Percentiles rank a stretch among this genome's conserved stretches.
Conservation (phyloP, 495 filamentous ascomycete genomes). For the Clohesyomyces aquaticus region DNA sequence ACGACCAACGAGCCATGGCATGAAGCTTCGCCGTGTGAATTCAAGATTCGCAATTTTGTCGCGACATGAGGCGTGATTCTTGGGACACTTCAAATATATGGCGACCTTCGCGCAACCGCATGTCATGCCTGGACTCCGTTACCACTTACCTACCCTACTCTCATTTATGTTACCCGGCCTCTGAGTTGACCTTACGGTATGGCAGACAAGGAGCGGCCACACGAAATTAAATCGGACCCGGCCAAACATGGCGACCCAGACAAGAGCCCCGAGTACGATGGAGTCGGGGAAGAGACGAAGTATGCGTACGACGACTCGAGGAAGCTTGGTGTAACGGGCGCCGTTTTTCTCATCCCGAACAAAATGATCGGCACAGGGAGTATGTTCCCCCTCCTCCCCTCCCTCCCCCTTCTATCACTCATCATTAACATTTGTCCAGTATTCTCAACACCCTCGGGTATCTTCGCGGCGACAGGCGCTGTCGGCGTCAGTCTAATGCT, state of each 20-base stretch:
- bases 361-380: constrained; percentile 64
- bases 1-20: background rate
- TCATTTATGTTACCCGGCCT: background rate
- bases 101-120: too few species aligned
- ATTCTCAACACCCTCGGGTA: constrained; percentile 57
- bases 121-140: background rate
- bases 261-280: background rate
- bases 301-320: constrained; percentile 51
- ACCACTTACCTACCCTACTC: too few species aligned
- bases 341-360: constrained; percentile 60
- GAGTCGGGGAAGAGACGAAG: constrained; percentile 48
- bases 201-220: background rate
- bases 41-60: background rate
- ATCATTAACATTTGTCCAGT: too few species aligned
- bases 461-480: constrained; percentile 55
- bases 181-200: background rate
- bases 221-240: background rate
- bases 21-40: background rate
- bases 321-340: constrained; percentile 57
- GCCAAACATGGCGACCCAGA: background rate
- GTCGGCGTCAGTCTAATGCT: constrained; percentile 50
- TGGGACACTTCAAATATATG: too few species aligned
- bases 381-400: constrained; percentile 38
- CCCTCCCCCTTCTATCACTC: too few species aligned
- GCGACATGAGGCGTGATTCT: too few species aligned